Conservation (phyloP, 768 basidiomycete species). For the Tricholoma sp. region DNA sequence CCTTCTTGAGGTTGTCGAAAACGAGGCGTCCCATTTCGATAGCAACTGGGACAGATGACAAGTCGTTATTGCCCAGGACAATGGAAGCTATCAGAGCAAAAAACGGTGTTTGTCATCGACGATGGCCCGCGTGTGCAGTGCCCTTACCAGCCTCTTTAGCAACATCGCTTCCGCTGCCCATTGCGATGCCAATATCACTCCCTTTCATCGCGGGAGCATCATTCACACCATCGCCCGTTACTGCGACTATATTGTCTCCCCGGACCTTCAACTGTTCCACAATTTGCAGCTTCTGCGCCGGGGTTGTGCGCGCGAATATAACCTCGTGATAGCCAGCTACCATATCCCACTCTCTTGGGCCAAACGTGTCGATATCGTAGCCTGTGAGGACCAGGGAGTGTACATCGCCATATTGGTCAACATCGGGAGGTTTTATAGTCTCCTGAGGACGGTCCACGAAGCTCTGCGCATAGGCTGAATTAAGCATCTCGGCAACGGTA, state of each 20-base stretch:
- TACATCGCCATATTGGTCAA: conserved; percentile 14
- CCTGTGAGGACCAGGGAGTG: conserved; percentile 34
- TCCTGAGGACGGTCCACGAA: neutral
- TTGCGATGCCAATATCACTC: conserved; percentile 59
- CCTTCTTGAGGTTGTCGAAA: conserved; percentile 61
- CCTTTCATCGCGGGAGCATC: conserved; percentile 55
- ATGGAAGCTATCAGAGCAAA: conserved; percentile 38
- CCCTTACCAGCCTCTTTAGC: conserved; percentile 23
- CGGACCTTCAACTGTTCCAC: conserved; percentile 52
- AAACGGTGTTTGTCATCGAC: no score
- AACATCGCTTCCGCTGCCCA: conserved; percentile 49
- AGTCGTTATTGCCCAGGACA: conserved; percentile 59
- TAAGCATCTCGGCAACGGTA: neutral
- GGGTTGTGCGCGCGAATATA: conserved; percentile 60
- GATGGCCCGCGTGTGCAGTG: neutral
- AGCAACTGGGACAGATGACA: conserved; percentile 59
- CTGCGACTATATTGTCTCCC: conserved; percentile 46
- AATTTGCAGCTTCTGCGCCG: conserved; percentile 62
- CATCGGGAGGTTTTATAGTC: neutral
- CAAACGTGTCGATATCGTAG: conserved; percentile 13
- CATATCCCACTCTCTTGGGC: neutral
- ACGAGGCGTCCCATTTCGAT: conserved; percentile 63
- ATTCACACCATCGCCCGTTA: conserved; percentile 66
- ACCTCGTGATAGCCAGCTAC: conserved; percentile 27
- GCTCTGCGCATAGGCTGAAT: neutral